Conservation (phyloP, 257 asterid genomes). For the Penstemon davidsonii region DNA sequence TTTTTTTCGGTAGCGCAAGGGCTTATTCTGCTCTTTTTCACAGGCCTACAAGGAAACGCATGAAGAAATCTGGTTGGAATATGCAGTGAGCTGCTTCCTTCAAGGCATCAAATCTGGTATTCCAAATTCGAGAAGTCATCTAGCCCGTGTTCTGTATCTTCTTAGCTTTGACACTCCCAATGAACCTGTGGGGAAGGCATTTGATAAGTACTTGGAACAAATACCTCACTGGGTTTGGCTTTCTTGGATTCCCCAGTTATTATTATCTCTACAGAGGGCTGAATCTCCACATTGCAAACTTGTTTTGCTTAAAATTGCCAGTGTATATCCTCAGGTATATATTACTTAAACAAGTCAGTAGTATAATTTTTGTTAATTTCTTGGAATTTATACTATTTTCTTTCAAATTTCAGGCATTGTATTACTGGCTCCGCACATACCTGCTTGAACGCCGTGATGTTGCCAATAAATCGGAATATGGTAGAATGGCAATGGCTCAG, state of each 20-base stretch:
- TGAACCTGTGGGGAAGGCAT: slow-evolving; percentile 94
- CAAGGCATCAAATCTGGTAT: slow-evolving; percentile 94
- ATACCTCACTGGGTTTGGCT: slow-evolving; percentile 99
- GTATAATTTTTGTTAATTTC: slow-evolving; percentile 22
- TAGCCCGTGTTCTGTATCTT: slow-evolving; percentile 94
- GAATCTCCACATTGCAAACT: slow-evolving; percentile 97
- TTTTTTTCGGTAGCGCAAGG: slow-evolving; percentile 17
- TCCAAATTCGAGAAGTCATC: slow-evolving; percentile 94
- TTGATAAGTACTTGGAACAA: slow-evolving; percentile 90
- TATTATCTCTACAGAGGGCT: slow-evolving; percentile 87
- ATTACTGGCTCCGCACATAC: slow-evolving; percentile 98
- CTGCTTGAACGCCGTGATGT: slow-evolving; percentile 98
- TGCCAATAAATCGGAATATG: slow-evolving; percentile 89
- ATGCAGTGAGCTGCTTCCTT: slow-evolving; percentile 98
- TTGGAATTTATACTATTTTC: slow-evolving; percentile 26
- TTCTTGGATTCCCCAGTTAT: slow-evolving; percentile 97
- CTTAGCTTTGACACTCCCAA: slow-evolving; percentile 94
- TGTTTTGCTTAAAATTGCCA: slow-evolving; percentile 85
- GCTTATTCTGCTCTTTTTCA: slow-evolving; percentile 28
- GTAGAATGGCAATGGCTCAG: slow-evolving; percentile 97
- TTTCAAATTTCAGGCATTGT: slow-evolving; percentile 66
- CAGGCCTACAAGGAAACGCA: slow-evolving; percentile 94
- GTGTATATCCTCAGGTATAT: slow-evolving; percentile 90
- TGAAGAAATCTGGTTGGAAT: slow-evolving; percentile 93
- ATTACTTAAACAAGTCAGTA: slow-evolving; percentile 14